Base-by-base conservation (phyloP, 208 protist genomes). In the Phytomonas sp. region DNA sequence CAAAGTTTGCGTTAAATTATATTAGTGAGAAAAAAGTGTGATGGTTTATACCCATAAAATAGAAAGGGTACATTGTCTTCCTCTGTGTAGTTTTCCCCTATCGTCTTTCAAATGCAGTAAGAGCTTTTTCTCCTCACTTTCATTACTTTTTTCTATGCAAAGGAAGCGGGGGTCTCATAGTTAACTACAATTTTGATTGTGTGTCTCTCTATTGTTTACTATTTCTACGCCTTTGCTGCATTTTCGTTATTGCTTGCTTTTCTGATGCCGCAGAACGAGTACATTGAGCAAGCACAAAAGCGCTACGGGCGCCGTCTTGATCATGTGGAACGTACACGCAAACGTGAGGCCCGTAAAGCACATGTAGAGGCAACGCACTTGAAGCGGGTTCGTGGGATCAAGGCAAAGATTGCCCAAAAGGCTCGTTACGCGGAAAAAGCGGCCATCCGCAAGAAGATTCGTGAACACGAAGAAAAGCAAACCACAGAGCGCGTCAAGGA, bases 371-470 rank as follows among this genome's bases (percentile, higher is more conserved):
- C 98, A 4, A 91, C 92, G 70, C 92, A 93, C 59, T 89, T 99
- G 56, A 91, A 99, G 87, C 97, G 92, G 29, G 84, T 99, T 29
- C 88, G 88, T 51, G 99, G 99, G 73, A 89, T 99, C 36, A 98
- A 98, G 76, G 99, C 99, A 32, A 99, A 99, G 85, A 81, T 99
- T 63, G 97, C 94, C 40, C 90, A 98, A 74, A 98, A 99, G 88
- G 91, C 99, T 71, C 88, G 99, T 56, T 98, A 99, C 80, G 78
- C 90, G 32, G 99, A 99, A 77, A 99, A 99, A 96, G 98, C 97
- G 0, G 94, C 98, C 69, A 99, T 99, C 82, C 98, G 99, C 81
- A 99, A 99, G 80, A 99, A 97, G 84, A 99, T 99, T 66, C 93
- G 95, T 30, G 93, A 98, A 89, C 98, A 99, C 73, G 93, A 99